Base-by-base conservation (phyloP, 2,329 filamentous ascomycete genomes). In the Trichoderma sp. region DNA sequence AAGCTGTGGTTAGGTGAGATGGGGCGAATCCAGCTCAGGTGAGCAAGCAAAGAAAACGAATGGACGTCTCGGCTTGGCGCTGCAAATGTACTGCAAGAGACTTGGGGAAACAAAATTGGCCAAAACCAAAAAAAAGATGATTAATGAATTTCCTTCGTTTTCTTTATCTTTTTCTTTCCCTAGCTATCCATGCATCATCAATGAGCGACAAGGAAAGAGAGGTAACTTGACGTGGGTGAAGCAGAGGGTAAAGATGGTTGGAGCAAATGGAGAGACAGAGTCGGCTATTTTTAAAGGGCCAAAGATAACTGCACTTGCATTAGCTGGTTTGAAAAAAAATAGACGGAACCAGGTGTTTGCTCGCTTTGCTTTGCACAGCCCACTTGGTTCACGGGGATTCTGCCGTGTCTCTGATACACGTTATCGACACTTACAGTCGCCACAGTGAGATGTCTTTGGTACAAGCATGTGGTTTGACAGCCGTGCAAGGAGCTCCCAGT, bases 291-390 rank as follows among this genome's bases (percentile, higher is more conserved):
- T 42, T 54, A 54, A 42, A 39, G 45, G 19, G 12, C 50, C 45
- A 37, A 19, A 35, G 9, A 53, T 22, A 39, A 45, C 19, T 56
- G 29, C 39, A 45, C 35, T 54, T 64, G 59, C 59, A 63, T 57
- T 64, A 56, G 61, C 48, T 64, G 35, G 35, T 56, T 48, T 56
- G 61, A 37, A 32, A 22, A 37, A 32, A 22, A 53, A 52, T 2
- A 59, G 58, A 64, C 48, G 50, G 60, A 29, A 32, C 50, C 56
- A 50, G 34, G 19, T 58, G 54, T 60, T 60, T 60, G 57, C 39
- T 29, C 37, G 15, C n/a, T 35, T n/a, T 56, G 34, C 50, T 42
- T 32, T 64, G 61, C 61, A 64, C 61, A 64, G 61, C 61, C 61
- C 61, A 64, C 52, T 64, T 56, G 37, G 34, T 25, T 45, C 57